Base-by-base conservation (phyloP, 1,284 basidiomycete genomes). In the Sporisorium sorghi region DNA sequence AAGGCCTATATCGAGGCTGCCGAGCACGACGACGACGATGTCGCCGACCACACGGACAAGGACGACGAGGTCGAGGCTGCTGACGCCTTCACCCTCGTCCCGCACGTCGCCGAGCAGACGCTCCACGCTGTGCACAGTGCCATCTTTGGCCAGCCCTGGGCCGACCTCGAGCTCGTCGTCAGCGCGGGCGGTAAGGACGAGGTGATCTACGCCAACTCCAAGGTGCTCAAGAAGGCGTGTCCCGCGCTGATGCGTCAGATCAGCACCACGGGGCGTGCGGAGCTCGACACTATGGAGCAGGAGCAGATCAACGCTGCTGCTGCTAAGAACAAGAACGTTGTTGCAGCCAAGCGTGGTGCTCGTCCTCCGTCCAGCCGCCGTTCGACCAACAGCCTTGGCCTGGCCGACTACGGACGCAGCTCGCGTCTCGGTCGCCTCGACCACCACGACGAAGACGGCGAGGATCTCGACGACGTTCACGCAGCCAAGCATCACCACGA, bases 231-330 rank as follows among this genome's bases (percentile, higher is more conserved):
- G 37, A 64, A 60, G 33, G 57, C 68, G 17, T 71, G 68, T 21
- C 68, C 68, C 5, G 58, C 61, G 15, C 57, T 71, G 15, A 60
- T 64, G 61, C 52, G 46, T 8, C 61, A 71, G 61, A 56, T 71
- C 53, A 60, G 58, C 57, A 39, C 48, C 21, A 65, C 68, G 4
- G 68, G 68, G 2, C 53, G 57, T 4, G 43, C 50, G 11, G 57
- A 71, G 33, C 68, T 71, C 48, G 61, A 71, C 57, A 64, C 68
- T 1, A 71, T 71, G 68, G 68, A 71, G 46, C 47, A 50, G 32
- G 60, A 55, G 48, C 56, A 62, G 52, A 42, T 59, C 35, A 44
- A 44, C 28, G 35, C 59, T 24, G 59, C 49, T 54, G 54, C 46
- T 17, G 58, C 43, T 26, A 58, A 59, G 53, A 37, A 17, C 23